Base-by-base conservation (phyloP, 352 stramenopile species). In the Globisporangium ultimum region DNA sequence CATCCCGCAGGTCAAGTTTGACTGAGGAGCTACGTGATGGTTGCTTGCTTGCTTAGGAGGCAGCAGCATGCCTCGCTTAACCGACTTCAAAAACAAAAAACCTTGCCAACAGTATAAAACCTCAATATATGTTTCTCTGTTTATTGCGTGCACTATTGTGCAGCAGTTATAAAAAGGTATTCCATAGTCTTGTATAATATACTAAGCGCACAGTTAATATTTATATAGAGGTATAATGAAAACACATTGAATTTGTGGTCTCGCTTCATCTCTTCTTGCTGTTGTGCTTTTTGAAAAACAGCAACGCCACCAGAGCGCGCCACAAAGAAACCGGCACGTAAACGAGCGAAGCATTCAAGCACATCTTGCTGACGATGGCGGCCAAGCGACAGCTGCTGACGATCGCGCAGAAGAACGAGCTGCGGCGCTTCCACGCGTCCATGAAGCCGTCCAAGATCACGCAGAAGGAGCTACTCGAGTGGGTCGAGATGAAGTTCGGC, bases 351-450 rank as follows among this genome's bases (percentile, higher is more conserved):
- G 11, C n/a, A n/a, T n/a, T n/a, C n/a, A n/a, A n/a, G n/a, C 11
- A 2, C 40, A 45, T 45, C 40, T 18, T 45, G 40, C 5, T 36
- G 28, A 6, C 5, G 4, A 36, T 36, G 28, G 28, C 28, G 28
- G 12, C 40, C 40, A 45, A 45, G 22, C 56, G 48, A 7, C 56
- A 62, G 48, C 56, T 38, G 56, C 56, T 62, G 47, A 62, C 56
- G 56, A 24, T 62, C 24, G 56, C 56, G 7, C 46, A 62, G 18
- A 62, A 62, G 47, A 62, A 62, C 47, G 45, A 55, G 41, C 17
- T 62, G 56, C 56, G 56, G 20, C 56, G 46, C 45, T 54, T 55
- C 38, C 28, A 62, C n/a, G 56, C 56, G 38, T 32, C 56, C 46
- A 40, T 42, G 47, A 34, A 32, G 21, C 46, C 46, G 3, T 11